Conservation (phyloP, 306 rosid species). For the Albizia julibrissin region DNA sequence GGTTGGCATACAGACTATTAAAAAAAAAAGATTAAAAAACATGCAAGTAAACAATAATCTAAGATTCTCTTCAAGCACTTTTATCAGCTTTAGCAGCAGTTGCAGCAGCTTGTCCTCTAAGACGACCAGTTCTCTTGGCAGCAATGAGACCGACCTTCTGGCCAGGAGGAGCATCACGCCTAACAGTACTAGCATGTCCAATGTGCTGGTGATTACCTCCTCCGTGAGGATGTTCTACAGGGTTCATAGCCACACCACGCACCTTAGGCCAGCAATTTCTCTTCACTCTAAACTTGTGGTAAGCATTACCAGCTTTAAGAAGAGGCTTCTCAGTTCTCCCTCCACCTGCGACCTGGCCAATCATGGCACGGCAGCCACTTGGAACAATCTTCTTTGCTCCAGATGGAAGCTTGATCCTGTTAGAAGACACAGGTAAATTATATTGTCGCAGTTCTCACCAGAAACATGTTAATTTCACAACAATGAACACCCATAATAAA, state of each 20-base stretch:
- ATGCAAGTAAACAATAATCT: constrained; percentile 1
- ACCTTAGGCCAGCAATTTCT: constrained; percentile 94
- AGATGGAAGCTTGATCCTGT: constrained; percentile 81
- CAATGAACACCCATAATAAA: neutral
- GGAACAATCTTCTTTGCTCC: constrained; percentile 81
- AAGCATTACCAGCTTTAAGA: constrained; percentile 81
- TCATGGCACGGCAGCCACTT: constrained; percentile 79
- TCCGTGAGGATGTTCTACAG: constrained; percentile 93
- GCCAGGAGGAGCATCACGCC: constrained; percentile 84
- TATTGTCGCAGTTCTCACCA: neutral
- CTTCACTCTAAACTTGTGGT: constrained; percentile 80
- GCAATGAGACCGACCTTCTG: constrained; percentile 92
- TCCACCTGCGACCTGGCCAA: constrained; percentile 90
- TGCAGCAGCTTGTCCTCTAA: constrained; percentile 82
- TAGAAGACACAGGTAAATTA: neutral
- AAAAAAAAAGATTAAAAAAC: constrained; percentile 28
- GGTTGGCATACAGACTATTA: constrained; percentile 3
- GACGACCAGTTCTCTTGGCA: constrained; percentile 81
- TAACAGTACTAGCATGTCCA: constrained; percentile 78
- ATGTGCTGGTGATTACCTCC: constrained; percentile 95
- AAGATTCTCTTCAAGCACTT: constrained; percentile 42
- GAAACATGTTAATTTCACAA: neutral
- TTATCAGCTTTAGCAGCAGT: constrained; percentile 70
- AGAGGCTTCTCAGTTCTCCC: constrained; percentile 86
- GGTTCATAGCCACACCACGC: constrained; percentile 95